Conservation (phyloP, 2,329 filamentous ascomycete genomes). For the Paracorniculantispora psalliotae region DNA sequence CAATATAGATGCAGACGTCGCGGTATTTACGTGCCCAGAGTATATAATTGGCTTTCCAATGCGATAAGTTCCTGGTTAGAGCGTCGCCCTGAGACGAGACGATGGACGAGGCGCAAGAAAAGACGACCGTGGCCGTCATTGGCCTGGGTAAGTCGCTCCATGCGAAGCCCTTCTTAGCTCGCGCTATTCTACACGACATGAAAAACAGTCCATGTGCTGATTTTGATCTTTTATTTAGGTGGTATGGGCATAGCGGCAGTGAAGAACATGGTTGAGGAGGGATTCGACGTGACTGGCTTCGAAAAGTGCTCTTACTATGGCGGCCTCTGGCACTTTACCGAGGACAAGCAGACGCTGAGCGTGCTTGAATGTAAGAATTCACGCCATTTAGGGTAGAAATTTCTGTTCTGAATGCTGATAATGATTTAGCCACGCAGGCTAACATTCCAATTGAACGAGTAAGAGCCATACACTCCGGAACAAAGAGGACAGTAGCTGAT, state of each 20-base stretch:
- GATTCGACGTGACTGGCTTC: conserved; percentile 40
- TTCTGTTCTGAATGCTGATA: no score
- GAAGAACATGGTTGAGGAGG: conserved; percentile 40
- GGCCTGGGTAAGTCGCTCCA: conserved; percentile 2
- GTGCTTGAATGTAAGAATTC: background rate
- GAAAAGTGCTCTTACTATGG: conserved; percentile 37
- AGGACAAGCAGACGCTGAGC: conserved; percentile 21
- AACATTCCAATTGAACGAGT: conserved; percentile 30
- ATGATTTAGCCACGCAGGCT: conserved; percentile 23
- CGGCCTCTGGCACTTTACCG: conserved; percentile 40
- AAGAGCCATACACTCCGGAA: background rate
- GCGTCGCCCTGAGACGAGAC: background rate
- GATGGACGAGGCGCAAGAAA: background rate
- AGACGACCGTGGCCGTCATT: conserved; percentile 5
- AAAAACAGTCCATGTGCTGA: no score
- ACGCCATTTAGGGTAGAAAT: no score
- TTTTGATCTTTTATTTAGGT: background rate
- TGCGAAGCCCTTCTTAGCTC: background rate
- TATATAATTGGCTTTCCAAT: no score
- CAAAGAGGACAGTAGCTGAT: background rate
- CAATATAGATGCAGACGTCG: no score
- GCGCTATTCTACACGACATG: no score
- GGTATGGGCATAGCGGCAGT: conserved; percentile 17
- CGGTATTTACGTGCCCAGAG: no score
- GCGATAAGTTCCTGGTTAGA: no score